Percentiles rank a stretch among this genome's conserved stretches.
Evolutionary conservation across 768 basidiomycete species (phyloP).

Genomic region (Epithele typhae): DNA sequence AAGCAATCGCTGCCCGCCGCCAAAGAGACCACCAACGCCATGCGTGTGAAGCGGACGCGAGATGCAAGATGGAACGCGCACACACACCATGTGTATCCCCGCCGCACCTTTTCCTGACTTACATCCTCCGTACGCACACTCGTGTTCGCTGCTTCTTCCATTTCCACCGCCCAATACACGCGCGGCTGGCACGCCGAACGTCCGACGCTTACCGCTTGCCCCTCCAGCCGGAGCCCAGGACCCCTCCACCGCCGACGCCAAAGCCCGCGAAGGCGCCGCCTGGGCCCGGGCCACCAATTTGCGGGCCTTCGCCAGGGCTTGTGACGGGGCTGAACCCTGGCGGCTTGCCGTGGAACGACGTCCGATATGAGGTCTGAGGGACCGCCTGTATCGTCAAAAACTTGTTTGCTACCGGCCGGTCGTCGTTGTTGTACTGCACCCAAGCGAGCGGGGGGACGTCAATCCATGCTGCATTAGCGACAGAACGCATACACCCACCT

Average conservation of each 20-base stretch:
- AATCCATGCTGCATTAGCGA: neutral
- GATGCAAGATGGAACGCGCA: no score
- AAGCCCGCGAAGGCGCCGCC: constrained; percentile 46
- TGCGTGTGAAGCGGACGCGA: no score
- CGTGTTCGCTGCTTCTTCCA: no score
- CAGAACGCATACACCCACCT: constrained; percentile 43
- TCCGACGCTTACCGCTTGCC: constrained; percentile 19
- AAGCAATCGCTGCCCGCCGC: no score
- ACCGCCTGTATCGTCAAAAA: constrained; percentile 76
- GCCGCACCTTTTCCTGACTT: no score
- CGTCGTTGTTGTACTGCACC: constrained; percentile 79
- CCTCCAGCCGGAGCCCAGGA: constrained; percentile 25
- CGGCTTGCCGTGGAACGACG: constrained; percentile 49
- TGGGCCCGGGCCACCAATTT: constrained; percentile 25
- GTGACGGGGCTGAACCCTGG: constrained; percentile 25
- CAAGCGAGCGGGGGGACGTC: neutral
- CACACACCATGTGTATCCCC: no score
- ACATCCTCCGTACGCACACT: no score
- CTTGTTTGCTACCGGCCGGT: constrained; percentile 75
- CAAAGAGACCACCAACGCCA: no score
- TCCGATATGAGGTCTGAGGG: constrained; percentile 62
- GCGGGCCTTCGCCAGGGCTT: constrained; percentile 23
- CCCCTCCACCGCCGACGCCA: constrained; percentile 40
- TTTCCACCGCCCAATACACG: no score
- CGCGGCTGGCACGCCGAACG: no score